Base-by-base conservation (phyloP, 192 early-diverging fungal species). In the Anaeromyces robustus region DNA sequence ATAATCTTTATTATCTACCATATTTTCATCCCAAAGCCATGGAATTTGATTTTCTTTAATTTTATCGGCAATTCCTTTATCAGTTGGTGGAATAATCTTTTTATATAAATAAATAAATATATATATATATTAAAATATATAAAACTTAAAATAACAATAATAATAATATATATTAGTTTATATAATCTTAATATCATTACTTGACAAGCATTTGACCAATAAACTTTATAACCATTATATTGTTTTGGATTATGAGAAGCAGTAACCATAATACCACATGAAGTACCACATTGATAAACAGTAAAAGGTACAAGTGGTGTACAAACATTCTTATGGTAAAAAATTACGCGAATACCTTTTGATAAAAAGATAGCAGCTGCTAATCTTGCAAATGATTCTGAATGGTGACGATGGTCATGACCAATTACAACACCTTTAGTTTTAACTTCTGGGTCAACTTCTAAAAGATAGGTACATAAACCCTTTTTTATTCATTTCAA, bases 251-350 rank as follows among this genome's bases (percentile, higher is more conserved):
- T 84, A 78, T 95, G 94, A 81, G 95, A 96, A 77, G 96, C 96
- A 12, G 96, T 98, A 80, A 98, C 93, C 96, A 98, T 98, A 83
- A 98, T 93, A 79, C 96, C 96, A 79, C 91, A 92, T 26, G 92
- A 88, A 2, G 94, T 93, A 11, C 86, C 84, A 30, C 93, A 83
- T 29, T 86, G 86, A 81, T 92, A 92, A 78, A 97, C 92, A n/a
- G 92, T 92, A 89, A 93, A 98, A 17, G 96, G 95, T 81, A 95
- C 93, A 86, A 94, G 84, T 22, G 96, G 96, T 2, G 96, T 98
- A 82, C 93, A 94, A 17, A 94, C 94, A 16, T 94, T 84, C 29
- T 85, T 84, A 30, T 86, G 87, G 83, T 91, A 96, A 59, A 90
- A 92, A 87, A 92, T 92, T 30, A 97, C 96, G 80, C 90, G 90